These are phyloP conservation scores for Acacia confusa DNA, from an alignment of 306 rosid species.

Conservation along the genomic window DNA sequence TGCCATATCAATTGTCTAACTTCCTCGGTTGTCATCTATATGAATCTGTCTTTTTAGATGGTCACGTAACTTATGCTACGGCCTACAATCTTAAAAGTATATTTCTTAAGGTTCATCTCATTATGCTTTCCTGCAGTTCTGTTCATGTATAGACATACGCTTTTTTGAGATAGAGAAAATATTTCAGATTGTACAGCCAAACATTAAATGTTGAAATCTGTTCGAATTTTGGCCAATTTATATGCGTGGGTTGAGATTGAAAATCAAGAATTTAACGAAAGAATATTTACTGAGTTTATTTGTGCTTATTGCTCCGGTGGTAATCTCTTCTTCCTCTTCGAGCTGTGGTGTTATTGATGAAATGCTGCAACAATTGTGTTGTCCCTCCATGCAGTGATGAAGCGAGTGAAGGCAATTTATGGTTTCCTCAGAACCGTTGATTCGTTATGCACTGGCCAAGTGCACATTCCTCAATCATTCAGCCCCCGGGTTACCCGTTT, in stretches of 20 bases:
- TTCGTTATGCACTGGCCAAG: slow-evolving; percentile 44
- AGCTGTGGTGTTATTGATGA: not conserved
- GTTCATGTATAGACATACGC: not conserved
- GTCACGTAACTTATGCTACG: no score
- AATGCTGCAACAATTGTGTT: not conserved
- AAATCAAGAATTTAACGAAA: not conserved
- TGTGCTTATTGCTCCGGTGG: not conserved
- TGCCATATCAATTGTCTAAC: no score
- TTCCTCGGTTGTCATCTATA: no score
- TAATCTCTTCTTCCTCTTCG: not conserved
- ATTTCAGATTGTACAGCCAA: not conserved
- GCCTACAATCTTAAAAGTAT: no score
- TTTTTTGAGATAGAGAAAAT: not conserved
- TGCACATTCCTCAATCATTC: slow-evolving; percentile 35
- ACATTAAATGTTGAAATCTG: not conserved
- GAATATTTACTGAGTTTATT: not conserved
- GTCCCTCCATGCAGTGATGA: slow-evolving; percentile 45
- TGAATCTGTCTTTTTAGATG: no score
- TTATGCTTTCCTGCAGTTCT: not conserved
- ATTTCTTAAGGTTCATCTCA: no score
- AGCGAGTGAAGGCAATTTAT: slow-evolving; percentile 48
- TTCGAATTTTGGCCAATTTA: no score
- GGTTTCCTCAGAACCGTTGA: slow-evolving; percentile 46
- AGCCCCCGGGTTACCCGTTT: slow-evolving; percentile 55
- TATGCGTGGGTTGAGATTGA: not conserved